Evolutionary conservation across 1,139 yeast species (phyloP).

Genomic region (Candida sp.): DNA sequence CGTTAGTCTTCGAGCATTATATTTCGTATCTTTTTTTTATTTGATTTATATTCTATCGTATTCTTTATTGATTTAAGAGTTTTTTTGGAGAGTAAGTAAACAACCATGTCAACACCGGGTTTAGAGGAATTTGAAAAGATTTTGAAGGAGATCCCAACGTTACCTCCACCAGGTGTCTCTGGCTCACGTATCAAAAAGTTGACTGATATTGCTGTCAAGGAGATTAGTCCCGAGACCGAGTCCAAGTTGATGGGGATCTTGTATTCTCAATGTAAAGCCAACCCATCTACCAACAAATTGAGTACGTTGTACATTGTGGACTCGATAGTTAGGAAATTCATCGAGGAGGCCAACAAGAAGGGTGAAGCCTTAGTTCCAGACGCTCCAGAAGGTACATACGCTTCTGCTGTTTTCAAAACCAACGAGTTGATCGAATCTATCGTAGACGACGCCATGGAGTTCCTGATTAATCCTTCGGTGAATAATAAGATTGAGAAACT

Average conservation of each 20-base stretch:
- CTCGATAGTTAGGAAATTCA: slow-evolving; percentile 85
- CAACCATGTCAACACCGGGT: slow-evolving; percentile 16
- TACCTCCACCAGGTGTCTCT: slow-evolving; percentile 93
- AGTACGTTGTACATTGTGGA: slow-evolving; percentile 93
- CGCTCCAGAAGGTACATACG: slow-evolving; percentile 74
- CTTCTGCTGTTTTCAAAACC: slow-evolving; percentile 70
- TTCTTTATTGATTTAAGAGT: neutral
- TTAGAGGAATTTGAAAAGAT: slow-evolving; percentile 70
- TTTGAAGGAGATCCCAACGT: slow-evolving; percentile 71
- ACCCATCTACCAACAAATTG: slow-evolving; percentile 83
- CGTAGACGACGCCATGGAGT: slow-evolving; percentile 62
- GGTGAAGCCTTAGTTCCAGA: slow-evolving; percentile 46
- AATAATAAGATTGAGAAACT: slow-evolving; percentile 79
- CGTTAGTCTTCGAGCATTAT: neutral
- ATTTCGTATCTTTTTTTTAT: neutral
- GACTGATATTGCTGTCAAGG: slow-evolving; percentile 76
- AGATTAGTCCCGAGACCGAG: slow-evolving; percentile 53
- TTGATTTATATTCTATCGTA: neutral
- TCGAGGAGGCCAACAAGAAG: slow-evolving; percentile 70
- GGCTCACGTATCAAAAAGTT: slow-evolving; percentile 92
- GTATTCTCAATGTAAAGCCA: slow-evolving; percentile 71
- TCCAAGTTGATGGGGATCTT: slow-evolving; percentile 62
- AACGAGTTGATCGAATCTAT: slow-evolving; percentile 62
- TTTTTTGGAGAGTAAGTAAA: neutral
- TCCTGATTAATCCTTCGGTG: slow-evolving; percentile 54